A percentile compares a stretch with the other conserved stretches of the same genome.
These are phyloP conservation scores for Alternaria incomplexa DNA, from an alignment of 2,329 filamentous ascomycete species.

Conservation along the genomic window DNA sequence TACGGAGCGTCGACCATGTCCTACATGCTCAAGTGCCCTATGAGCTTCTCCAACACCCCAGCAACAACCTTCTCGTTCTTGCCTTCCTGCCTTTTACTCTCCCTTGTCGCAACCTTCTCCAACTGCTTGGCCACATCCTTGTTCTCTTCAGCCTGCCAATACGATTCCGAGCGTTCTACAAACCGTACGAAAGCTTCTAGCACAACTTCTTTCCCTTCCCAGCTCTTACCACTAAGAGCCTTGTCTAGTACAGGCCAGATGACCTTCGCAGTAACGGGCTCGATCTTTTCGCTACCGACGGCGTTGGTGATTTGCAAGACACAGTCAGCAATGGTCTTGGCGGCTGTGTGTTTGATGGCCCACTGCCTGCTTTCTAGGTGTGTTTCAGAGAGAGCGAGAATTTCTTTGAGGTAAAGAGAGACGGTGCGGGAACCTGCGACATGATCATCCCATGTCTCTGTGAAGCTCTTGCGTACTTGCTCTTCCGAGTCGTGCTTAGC, in stretches of 20 bases:
- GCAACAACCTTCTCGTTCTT: slow-evolving; percentile 60
- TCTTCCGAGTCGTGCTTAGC: slow-evolving; percentile 85
- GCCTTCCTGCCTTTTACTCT: slow-evolving; percentile 92
- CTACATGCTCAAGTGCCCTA: slow-evolving; percentile 12
- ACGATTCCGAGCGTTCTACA: slow-evolving; percentile 65
- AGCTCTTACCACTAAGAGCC: slow-evolving; percentile 85
- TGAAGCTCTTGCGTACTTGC: slow-evolving; percentile 78
- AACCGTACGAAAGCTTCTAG: slow-evolving; percentile 81
- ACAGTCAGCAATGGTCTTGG: slow-evolving; percentile 78
- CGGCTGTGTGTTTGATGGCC: slow-evolving; percentile 87
- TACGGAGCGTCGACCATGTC: neutral
- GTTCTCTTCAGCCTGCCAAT: slow-evolving; percentile 63
- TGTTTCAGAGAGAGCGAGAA: slow-evolving; percentile 69
- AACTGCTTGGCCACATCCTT: slow-evolving; percentile 68
- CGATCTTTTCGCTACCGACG: slow-evolving; percentile 65
- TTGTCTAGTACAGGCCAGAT: slow-evolving; percentile 88
- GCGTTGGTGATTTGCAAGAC: slow-evolving; percentile 67
- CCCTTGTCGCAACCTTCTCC: slow-evolving; percentile 72
- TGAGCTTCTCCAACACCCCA: slow-evolving; percentile 24
- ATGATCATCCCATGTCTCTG: slow-evolving; percentile 87
- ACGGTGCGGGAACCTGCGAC: slow-evolving; percentile 85
- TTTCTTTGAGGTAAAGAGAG: slow-evolving; percentile 82
- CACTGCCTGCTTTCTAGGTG: slow-evolving; percentile 83
- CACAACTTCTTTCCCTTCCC: slow-evolving; percentile 87
- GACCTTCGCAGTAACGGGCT: slow-evolving; percentile 63